These are phyloP conservation scores for Globisporangium splendens DNA, from an alignment of 352 stramenopile species.

Conservation along the genomic window DNA sequence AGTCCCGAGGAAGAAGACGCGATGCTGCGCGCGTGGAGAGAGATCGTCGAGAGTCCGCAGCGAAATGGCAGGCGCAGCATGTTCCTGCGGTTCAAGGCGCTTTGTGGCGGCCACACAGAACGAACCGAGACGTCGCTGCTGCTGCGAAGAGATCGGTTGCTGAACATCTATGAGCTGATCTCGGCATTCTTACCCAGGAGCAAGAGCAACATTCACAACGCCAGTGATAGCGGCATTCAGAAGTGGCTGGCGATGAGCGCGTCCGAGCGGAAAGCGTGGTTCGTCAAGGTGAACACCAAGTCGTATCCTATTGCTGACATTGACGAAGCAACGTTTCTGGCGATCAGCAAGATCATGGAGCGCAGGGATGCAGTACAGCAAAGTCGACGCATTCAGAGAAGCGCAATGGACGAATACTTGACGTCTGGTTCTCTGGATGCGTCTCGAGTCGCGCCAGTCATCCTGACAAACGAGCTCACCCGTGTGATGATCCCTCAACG, in stretches of 20 bases:
- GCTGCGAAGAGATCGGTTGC: neutral
- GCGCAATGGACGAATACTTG: neutral
- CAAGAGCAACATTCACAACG: neutral
- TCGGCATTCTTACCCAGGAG: neutral
- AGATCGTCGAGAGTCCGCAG: slow-evolving; percentile 6
- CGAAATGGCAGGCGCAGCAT: neutral
- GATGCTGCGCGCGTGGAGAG: slow-evolving; percentile 6
- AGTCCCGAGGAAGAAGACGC: neutral
- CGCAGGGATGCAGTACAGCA: neutral
- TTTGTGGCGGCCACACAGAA: neutral
- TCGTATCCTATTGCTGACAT: neutral
- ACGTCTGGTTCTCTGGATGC: neutral
- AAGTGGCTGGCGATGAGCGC: neutral
- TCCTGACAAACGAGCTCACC: neutral
- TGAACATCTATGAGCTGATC: neutral
- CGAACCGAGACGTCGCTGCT: neutral
- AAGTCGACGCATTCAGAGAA: neutral
- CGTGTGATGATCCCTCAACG: neutral
- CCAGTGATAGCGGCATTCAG: neutral
- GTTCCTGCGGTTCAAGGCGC: neutral
- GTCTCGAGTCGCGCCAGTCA: neutral
- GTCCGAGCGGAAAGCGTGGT: neutral
- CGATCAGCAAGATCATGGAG: neutral
- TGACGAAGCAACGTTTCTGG: neutral
- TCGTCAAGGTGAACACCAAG: neutral